Evolutionary conservation across 345 rosid genomes (phyloP), one percentile per base, ranked within the genome.

Genomic region (Citropsis articulata): DNA sequence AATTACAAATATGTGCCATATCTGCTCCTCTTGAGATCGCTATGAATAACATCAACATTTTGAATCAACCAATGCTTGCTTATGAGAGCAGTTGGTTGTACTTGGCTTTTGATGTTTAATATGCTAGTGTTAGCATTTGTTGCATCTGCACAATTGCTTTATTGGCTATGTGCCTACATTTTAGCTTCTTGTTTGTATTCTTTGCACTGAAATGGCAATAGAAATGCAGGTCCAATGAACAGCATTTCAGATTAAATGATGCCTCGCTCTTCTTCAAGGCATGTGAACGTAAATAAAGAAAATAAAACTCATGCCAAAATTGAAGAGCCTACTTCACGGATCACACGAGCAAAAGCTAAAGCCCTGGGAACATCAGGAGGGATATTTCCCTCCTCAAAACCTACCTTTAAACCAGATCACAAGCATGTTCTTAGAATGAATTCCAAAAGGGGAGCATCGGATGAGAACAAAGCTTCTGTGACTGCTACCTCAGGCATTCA

Each of bases 261-360:
- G 79, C 81, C 67, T 56, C 19, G 83, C 79, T 72, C 86, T 81
- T 84, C 77, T 50, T 40, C 63, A 56, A 84, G 87, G 85, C 84
- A 80, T 82, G 87, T 86, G 72, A 88, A 79, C 77, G 86, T 91
- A 95, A 88, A 87, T 77, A 90, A 89, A 79, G 94, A 90, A 80
- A 91, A 89, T 57, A 57, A 64, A 75, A 78, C 73, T 55, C 71
- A 84, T 66, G 82, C 84, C 75, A 79, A 84, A 80, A 84, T 56
- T 76, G 86, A 83, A 76, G 88, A 77, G 56, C 78, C 79, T 71
- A 38, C 81, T 48, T 80, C 78, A 56, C 82, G 95, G 61, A 81
- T 91, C 53, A 96, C 99, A 10, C 85, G 99, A 76, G 88, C 97
- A 73, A 87, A 88, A 69, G 90, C 97, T 79, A 91, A 88, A 73